Evolutionary conservation across 495 filamentous ascomycete genomes (phyloP).

Genomic region (Penicillium subrubescens): DNA sequence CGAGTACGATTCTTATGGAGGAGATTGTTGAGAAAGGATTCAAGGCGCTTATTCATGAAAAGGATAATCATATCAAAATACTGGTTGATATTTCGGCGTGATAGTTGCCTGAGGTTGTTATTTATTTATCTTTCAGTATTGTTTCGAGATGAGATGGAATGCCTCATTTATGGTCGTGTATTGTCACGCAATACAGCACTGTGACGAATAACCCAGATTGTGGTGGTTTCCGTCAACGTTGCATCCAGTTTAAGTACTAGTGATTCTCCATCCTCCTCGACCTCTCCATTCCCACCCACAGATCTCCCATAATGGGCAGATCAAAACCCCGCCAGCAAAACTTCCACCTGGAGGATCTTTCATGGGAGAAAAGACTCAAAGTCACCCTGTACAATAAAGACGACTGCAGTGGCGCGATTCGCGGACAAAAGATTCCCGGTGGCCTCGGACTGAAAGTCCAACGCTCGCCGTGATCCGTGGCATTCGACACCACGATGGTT

Average conservation of each 20-base stretch:
- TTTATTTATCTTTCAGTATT: neutral
- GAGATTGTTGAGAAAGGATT: constrained; percentile 57
- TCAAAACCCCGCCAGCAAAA: constrained; percentile 10
- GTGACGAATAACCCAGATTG: too few species aligned
- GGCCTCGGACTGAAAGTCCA: constrained; percentile 5
- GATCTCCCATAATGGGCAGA: constrained; percentile 10
- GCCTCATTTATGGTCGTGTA: neutral
- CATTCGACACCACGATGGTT: constrained; percentile 19
- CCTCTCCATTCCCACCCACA: constrained; percentile 7
- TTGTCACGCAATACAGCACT: too few species aligned
- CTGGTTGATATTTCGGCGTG: constrained; percentile 35
- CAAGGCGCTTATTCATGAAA: constrained; percentile 53
- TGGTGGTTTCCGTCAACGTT: too few species aligned
- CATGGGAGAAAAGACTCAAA: constrained; percentile 9
- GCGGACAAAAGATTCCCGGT: constrained; percentile 10
- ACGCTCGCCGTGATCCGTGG: constrained; percentile 15
- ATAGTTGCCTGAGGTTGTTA: too few species aligned
- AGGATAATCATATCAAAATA: constrained; percentile 60
- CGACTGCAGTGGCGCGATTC: constrained; percentile 14
- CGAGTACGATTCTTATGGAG: constrained; percentile 50
- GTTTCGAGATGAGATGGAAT: neutral
- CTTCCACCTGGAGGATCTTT: constrained; percentile 11
- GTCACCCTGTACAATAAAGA: constrained; percentile 11
- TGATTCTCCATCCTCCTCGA: constrained; percentile 3
- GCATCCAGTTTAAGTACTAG: constrained; percentile 12